phyloP scores from a whole-genome alignment of 2,329 filamentous ascomycete genomes.

The Colletotrichum lindemuthianum region DNA sequence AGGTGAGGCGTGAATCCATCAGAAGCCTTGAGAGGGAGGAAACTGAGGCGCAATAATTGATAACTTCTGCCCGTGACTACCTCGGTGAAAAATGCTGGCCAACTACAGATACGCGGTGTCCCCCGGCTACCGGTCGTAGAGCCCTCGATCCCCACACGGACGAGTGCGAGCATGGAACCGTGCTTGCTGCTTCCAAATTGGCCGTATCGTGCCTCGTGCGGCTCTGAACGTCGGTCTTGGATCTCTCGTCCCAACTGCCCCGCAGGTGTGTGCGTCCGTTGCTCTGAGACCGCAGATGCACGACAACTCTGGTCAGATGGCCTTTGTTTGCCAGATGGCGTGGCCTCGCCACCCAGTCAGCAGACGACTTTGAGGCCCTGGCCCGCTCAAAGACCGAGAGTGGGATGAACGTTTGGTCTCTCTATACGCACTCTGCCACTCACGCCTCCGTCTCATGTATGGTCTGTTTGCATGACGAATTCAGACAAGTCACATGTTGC shows the following conservation, averaged over 20 bases:
- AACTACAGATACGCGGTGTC: slow-evolving; percentile 18
- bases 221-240: slow-evolving; percentile 28
- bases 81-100: too few relatives aligned
- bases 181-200: slow-evolving; percentile 11
- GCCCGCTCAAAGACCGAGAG: slow-evolving; percentile 3
- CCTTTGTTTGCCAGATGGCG: neutral
- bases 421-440: neutral
- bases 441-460: slow-evolving; percentile 1
- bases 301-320: neutral
- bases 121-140: neutral
- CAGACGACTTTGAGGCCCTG: neutral
- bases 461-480: neutral
- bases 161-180: slow-evolving; percentile 13
- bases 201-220: slow-evolving; percentile 27
- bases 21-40: too few relatives aligned
- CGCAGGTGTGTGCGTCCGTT: slow-evolving; percentile 20
- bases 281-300: slow-evolving; percentile 33
- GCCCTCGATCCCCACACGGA: slow-evolving; percentile 4
- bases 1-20: too few relatives aligned
- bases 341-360: neutral
- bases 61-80: too few relatives aligned
- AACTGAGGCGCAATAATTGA: too few relatives aligned
- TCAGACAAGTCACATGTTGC: too few relatives aligned
- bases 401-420: slow-evolving; percentile 12
- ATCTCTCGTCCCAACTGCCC: slow-evolving; percentile 18